phyloP scores from a whole-genome alignment of 345 rosid genomes.

The Pistacia vera region DNA sequence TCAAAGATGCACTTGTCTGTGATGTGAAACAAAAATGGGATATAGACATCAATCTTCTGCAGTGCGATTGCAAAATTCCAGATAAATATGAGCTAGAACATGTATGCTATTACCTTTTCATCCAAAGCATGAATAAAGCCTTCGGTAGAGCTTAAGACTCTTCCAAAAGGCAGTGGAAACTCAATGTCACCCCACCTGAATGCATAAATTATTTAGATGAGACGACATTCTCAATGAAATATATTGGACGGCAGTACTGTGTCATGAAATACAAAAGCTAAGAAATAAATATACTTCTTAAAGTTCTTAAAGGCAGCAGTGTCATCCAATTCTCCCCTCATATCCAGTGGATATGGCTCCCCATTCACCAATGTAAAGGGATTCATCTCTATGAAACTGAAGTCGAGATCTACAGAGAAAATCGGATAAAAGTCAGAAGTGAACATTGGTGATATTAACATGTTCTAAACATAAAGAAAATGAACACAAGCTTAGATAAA shows the following conservation, averaged over 20 bases:
- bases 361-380: slow-evolving; percentile 89
- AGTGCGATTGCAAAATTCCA: not conserved
- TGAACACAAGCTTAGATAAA: not conserved
- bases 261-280: not conserved
- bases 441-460: not conserved
- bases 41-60: not conserved
- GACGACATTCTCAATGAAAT: not conserved
- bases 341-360: slow-evolving; percentile 92
- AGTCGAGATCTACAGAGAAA: slow-evolving; percentile 71
- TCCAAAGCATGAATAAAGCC: slow-evolving; percentile 82
- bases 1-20: slow-evolving; percentile 97
- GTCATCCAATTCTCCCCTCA: slow-evolving; percentile 98
- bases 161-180: slow-evolving; percentile 94
- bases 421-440: slow-evolving; percentile 5
- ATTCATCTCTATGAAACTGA: slow-evolving; percentile 92
- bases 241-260: not conserved
- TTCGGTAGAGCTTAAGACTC: slow-evolving; percentile 84
- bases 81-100: not conserved
- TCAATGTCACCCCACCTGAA: slow-evolving; percentile 87
- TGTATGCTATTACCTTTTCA: slow-evolving; percentile 67
- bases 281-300: slow-evolving; percentile 52
- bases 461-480: not conserved
- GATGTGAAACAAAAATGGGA: slow-evolving; percentile 14
- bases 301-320: slow-evolving; percentile 98
- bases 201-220: slow-evolving; percentile 7